Conservation (phyloP, 108 stramenopile species). For the Fragilaria crotonensis region DNA sequence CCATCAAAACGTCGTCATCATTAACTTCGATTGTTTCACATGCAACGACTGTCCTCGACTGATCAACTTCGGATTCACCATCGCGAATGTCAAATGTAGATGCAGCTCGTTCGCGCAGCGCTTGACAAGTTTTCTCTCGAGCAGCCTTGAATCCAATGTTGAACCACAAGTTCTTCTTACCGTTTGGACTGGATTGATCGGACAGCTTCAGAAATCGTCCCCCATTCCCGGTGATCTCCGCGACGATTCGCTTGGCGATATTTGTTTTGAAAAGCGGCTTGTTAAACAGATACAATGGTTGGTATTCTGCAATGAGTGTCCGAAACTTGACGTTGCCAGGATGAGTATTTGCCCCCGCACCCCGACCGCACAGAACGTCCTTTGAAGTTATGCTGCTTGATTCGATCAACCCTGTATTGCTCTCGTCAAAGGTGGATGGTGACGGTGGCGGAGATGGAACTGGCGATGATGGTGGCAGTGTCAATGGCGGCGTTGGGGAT, state of each 20-base stretch:
- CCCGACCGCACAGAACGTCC: slow-evolving; percentile 42
- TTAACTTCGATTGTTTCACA: neutral
- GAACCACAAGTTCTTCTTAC: neutral
- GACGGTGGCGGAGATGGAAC: too few relatives aligned
- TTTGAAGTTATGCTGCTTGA: too few relatives aligned
- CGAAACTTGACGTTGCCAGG: slow-evolving; percentile 34
- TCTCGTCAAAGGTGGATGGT: too few relatives aligned
- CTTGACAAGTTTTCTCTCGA: slow-evolving; percentile 14
- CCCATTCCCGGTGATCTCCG: slow-evolving; percentile 21
- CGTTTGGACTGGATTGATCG: neutral
- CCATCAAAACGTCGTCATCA: slow-evolving; percentile 43
- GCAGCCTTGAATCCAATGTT: slow-evolving; percentile 7
- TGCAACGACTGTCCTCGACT: neutral
- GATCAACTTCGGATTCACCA: neutral
- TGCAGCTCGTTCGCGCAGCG: slow-evolving; percentile 6
- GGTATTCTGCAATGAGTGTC: slow-evolving; percentile 18
- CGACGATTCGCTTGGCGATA: slow-evolving; percentile 34
- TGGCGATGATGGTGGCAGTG: too few relatives aligned
- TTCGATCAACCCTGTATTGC: too few relatives aligned
- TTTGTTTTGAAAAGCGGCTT: slow-evolving; percentile 22
- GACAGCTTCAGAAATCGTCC: slow-evolving; percentile 44
- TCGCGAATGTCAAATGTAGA: neutral
- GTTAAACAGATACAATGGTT: slow-evolving; percentile 1
- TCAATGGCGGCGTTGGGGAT: too few relatives aligned
- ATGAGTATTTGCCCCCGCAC: slow-evolving; percentile 35